Evolutionary conservation across 2,329 filamentous ascomycete genomes (phyloP), one percentile per base, ranked within the genome.

Genomic region (Talaromyces sp.): DNA sequence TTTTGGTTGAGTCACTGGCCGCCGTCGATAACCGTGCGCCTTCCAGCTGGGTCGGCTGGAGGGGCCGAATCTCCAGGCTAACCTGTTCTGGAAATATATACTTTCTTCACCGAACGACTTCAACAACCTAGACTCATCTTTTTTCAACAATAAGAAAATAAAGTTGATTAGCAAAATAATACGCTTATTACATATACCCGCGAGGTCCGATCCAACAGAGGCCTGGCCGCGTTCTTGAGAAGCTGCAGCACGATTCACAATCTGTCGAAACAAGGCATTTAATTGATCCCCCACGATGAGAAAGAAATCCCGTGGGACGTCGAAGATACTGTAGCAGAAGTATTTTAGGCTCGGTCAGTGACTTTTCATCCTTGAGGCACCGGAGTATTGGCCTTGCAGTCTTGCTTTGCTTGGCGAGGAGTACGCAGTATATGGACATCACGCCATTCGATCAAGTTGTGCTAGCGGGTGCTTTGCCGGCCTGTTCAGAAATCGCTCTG

Each of bases 191-290:
- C 53, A 27, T 24, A 59, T 67, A 32, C 66, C 19, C 58, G 46
- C 14, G 58, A 52, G n/a, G 35, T 66, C 14, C 56, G 54, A 32
- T 65, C 62, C 7, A 59, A 58, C 29, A 56, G 38, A 17, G 63
- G 66, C 57, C 61, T 65, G 27, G 60, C 62, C 14, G 63, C 64
- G 19, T 50, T 66, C 19, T 66, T 63, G 31, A 41, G 26, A 9
- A 60, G 63, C 58, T 61, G 60, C 32, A 54, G 60, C 26, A n/a
- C 19, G 21, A 51, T 66, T 11, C 49, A 66, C 38, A 49, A 31
- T 17, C 52, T 66, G 9, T 63, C 62, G 41, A 65, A 64, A 46
- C n/a, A 55, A 1, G 53, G 56, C 13, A 13, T 14, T 35, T 14
- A 13, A 35, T 14, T 35, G 32, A 35, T 58, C 24, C 11, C 11